A percentile compares a stretch with the other conserved stretches of the same genome.
Evolutionary conservation across 805 yeast genomes (phyloP).

Genomic region (Candida arabinofermentans): DNA sequence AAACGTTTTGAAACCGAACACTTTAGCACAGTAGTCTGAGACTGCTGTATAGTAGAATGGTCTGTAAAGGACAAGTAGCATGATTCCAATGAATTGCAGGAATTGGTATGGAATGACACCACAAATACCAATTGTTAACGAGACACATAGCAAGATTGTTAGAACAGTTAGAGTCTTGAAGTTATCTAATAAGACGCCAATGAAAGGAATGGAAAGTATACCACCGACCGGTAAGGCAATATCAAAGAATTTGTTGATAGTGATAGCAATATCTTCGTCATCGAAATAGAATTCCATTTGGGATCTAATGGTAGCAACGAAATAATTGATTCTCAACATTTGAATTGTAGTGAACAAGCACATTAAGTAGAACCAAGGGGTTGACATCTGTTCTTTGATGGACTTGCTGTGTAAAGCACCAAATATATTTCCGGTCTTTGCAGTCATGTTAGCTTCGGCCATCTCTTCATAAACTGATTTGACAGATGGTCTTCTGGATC

Average conservation of each 20-base stretch:
- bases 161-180: slow-evolving; percentile 58
- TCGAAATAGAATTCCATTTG: slow-evolving; percentile 75
- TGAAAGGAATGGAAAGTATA: slow-evolving; percentile 77
- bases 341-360: slow-evolving; percentile 76
- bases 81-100: slow-evolving; percentile 65
- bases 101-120: slow-evolving; percentile 53
- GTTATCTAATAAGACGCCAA: slow-evolving; percentile 77
- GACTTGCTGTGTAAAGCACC: slow-evolving; percentile 70
- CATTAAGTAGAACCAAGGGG: slow-evolving; percentile 79
- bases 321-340: slow-evolving; percentile 89
- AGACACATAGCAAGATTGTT: slow-evolving; percentile 45
- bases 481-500: slow-evolving; percentile 35
- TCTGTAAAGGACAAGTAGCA: slow-evolving; percentile 72
- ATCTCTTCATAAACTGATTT: slow-evolving; percentile 65
- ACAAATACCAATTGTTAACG: slow-evolving; percentile 62
- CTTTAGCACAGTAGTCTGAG: slow-evolving; percentile 87
- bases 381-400: slow-evolving; percentile 36
- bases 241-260: slow-evolving; percentile 74
- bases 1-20: slow-evolving; percentile 88
- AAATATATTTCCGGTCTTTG: slow-evolving; percentile 62
- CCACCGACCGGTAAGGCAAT: slow-evolving; percentile 89
- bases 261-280: slow-evolving; percentile 44
- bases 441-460: slow-evolving; percentile 52
- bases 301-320: slow-evolving; percentile 82
- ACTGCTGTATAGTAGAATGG: slow-evolving; percentile 93